Evolutionary conservation across 352 stramenopile species (phyloP).

Genomic region (Pythium phragmiticola): DNA sequence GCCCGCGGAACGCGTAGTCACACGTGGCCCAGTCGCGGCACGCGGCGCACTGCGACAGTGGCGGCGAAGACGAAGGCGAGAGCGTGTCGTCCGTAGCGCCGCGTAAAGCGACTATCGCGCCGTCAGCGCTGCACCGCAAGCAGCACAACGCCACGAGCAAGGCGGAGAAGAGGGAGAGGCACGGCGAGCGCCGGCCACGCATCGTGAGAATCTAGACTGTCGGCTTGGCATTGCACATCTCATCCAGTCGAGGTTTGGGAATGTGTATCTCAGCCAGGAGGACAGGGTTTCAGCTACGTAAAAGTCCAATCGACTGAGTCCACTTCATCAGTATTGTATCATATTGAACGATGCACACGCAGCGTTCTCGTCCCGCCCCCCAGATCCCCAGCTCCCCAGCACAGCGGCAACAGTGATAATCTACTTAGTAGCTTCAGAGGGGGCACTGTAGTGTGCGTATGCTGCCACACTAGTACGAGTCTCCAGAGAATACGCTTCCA

Average conservation of each 20-base stretch:
- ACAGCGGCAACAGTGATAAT: too few relatives aligned
- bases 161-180: neutral
- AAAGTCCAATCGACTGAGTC: too few relatives aligned
- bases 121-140: neutral
- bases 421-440: too few relatives aligned
- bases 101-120: neutral
- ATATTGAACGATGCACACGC: too few relatives aligned
- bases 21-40: conserved; percentile 3
- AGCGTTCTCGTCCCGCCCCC: too few relatives aligned
- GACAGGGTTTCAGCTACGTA: too few relatives aligned
- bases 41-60: neutral
- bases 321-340: too few relatives aligned
- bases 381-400: too few relatives aligned
- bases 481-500: neutral
- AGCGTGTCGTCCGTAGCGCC: too few relatives aligned
- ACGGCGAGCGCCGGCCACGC: too few relatives aligned
- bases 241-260: neutral
- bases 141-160: neutral
- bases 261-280: too few relatives aligned
- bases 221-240: neutral
- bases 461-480: neutral
- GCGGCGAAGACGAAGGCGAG: neutral
- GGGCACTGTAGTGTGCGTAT: too few relatives aligned
- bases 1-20: neutral
- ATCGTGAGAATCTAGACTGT: neutral